These are phyloP conservation scores for Alternaria rosae DNA, from an alignment of 2,329 filamentous ascomycete genomes.

Conservation along the genomic window DNA sequence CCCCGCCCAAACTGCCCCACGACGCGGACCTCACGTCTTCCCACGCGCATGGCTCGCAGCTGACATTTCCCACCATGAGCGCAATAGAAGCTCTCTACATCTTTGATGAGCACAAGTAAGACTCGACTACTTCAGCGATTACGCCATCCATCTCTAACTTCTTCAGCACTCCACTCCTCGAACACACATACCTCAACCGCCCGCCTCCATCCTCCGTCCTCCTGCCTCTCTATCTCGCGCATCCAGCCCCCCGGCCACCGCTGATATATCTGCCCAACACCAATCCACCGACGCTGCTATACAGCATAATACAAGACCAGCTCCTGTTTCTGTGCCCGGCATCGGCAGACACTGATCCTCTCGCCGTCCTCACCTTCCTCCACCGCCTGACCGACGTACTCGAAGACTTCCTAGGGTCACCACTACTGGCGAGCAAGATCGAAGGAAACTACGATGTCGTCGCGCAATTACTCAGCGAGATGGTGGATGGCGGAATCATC, in stretches of 20 bases:
- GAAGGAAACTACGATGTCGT: conserved; percentile 92
- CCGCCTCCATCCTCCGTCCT: conserved; percentile 79
- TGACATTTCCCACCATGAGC: conserved; percentile 55
- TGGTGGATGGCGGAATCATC: conserved; percentile 93
- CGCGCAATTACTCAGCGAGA: conserved; percentile 89
- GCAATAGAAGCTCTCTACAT: conserved; percentile 96
- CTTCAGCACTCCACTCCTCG: conserved; percentile 80
- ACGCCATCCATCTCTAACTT: conserved; percentile 14
- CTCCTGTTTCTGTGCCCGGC: conserved; percentile 85
- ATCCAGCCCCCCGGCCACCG: conserved; percentile 81
- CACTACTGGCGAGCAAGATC: conserved; percentile 84
- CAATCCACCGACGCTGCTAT: conserved; percentile 85
- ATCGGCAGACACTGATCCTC: conserved; percentile 86
- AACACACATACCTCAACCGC: conserved; percentile 85
- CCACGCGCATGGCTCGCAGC: conserved; percentile 26
- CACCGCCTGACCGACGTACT: conserved; percentile 91
- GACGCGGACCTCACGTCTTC: conserved; percentile 14
- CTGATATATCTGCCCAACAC: conserved; percentile 84
- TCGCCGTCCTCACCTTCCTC: conserved; percentile 91
- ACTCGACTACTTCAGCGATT: not conserved
- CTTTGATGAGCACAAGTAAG: conserved; percentile 92
- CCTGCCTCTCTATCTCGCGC: conserved; percentile 84
- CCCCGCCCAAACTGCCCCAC: conserved; percentile 38
- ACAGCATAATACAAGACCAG: conserved; percentile 86
- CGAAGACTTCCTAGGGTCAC: conserved; percentile 91